Conservation (phyloP, 805 yeast species). For the Pichia manshurica region DNA sequence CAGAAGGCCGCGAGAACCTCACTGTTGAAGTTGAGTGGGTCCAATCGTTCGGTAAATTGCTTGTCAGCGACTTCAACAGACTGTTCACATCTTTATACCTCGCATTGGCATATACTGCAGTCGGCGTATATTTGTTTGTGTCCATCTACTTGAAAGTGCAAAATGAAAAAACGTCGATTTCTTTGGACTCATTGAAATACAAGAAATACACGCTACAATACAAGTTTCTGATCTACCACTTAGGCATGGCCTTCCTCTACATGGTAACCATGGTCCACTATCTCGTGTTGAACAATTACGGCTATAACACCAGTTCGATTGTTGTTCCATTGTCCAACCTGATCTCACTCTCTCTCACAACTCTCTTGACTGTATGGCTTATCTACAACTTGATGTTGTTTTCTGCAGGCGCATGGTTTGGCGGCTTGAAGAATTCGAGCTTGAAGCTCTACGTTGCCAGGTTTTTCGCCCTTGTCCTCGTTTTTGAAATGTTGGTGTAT, state of each 20-base stretch:
- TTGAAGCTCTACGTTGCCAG: constrained; percentile 16
- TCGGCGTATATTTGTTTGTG: constrained; percentile 14
- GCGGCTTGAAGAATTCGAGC: constrained; percentile 5
- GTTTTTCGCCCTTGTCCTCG: constrained; percentile 17
- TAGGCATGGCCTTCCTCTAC: constrained; percentile 17
- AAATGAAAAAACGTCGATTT: constrained; percentile 19
- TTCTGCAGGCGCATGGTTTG: constrained; percentile 24
- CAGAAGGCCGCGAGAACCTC: constrained; percentile 7
- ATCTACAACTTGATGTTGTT: constrained; percentile 29
- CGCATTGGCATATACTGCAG: constrained; percentile 18
- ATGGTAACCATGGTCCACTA: constrained; percentile 18
- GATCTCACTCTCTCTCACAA: constrained; percentile 18
- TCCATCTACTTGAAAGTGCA: constrained; percentile 15
- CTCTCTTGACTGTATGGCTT: constrained; percentile 28
- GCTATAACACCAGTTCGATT: constrained; percentile 23
- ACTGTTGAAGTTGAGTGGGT: constrained; percentile 26
- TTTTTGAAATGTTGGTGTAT: constrained; percentile 25
- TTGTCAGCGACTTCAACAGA: constrained; percentile 26
- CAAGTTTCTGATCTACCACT: constrained; percentile 21
- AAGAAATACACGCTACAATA: constrained; percentile 24
- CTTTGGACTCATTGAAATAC: constrained; percentile 16
- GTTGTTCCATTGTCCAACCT: constrained; percentile 20
- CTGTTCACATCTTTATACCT: constrained; percentile 22
- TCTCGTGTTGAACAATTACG: constrained; percentile 21
- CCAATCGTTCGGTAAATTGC: constrained; percentile 29